Evolutionary conservation across 2,329 filamentous ascomycete species (phyloP).

Genomic region (Apiospora aurea): DNA sequence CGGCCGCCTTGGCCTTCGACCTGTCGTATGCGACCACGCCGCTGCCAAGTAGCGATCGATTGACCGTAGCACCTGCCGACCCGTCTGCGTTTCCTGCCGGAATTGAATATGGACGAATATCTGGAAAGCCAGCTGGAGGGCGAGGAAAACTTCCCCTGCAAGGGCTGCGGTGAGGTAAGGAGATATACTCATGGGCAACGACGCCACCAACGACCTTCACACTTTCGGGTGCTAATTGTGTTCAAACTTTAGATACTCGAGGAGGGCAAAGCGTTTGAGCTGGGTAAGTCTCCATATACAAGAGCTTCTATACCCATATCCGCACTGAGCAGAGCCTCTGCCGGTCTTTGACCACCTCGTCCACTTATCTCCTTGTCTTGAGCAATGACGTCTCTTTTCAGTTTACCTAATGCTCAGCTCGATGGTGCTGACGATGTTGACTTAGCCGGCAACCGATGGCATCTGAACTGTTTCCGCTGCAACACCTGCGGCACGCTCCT

Average conservation of each 20-base stretch:
- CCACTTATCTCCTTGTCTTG: conserved; percentile 3
- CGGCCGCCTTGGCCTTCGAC: conserved; percentile 8
- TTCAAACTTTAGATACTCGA: conserved; percentile 78
- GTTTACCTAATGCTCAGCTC: neutral
- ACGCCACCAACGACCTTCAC: conserved; percentile 27
- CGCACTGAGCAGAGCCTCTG: neutral
- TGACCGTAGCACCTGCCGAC: conserved; percentile 6
- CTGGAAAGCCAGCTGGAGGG: conserved; percentile 73
- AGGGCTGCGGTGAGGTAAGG: conserved; percentile 88
- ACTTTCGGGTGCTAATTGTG: conserved; percentile 35
- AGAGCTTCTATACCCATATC: conserved; percentile 17
- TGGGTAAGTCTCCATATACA: conserved; percentile 67
- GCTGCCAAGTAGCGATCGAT: conserved; percentile 15
- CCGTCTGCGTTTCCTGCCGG: neutral
- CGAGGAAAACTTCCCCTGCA: conserved; percentile 88
- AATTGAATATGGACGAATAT: conserved; percentile 63
- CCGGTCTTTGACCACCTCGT: conserved; percentile 16
- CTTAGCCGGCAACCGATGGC: conserved; percentile 95
- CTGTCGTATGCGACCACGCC: conserved; percentile 19
- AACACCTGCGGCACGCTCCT: conserved; percentile 94
- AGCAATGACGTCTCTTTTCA: conserved; percentile 8
- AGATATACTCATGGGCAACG: conserved; percentile 30
- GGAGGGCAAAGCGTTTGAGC: conserved; percentile 97
- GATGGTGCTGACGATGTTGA: conserved; percentile 22
- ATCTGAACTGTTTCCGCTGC: conserved; percentile 98